Evolutionary conservation across 1,284 basidiomycete genomes (phyloP).

Genomic region (Earliella scabrosa): DNA sequence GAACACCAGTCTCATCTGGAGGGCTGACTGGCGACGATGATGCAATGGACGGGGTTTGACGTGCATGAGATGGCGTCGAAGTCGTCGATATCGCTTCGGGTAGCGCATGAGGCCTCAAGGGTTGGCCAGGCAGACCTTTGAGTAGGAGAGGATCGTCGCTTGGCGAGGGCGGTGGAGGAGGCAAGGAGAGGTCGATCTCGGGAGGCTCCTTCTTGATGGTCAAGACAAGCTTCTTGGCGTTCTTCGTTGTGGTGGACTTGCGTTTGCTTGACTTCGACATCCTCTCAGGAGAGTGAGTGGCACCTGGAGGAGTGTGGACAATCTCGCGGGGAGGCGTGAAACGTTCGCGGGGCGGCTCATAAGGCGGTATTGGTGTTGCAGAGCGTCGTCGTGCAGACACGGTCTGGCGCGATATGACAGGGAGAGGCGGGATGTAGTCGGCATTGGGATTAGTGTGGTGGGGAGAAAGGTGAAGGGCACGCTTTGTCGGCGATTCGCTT

Average conservation of each 20-base stretch:
- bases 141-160: constrained; percentile 74
- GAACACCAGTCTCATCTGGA: not conserved
- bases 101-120: not conserved
- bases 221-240: constrained; percentile 37
- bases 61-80: constrained; percentile 16
- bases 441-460: constrained; percentile 54
- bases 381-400: constrained; percentile 34
- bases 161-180: constrained; percentile 70
- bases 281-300: constrained; percentile 15
- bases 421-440: constrained; percentile 49
- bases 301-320: constrained; percentile 44
- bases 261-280: constrained; percentile 43
- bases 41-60: constrained; percentile 30
- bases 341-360: constrained; percentile 66
- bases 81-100: constrained; percentile 3
- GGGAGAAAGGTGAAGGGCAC: constrained; percentile 44
- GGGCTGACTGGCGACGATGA: constrained; percentile 30
- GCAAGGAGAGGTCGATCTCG: constrained; percentile 58
- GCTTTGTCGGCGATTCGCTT: constrained; percentile 39
- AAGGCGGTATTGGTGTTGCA: constrained; percentile 57
- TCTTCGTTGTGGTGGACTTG: constrained; percentile 33
- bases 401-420: constrained; percentile 24
- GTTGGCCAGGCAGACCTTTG: constrained; percentile 42
- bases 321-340: constrained; percentile 72
- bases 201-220: constrained; percentile 65